Evolutionary conservation across 768 basidiomycete genomes (phyloP), one percentile per base, ranked within the genome.

Genomic region (Termitomyces sp.): DNA sequence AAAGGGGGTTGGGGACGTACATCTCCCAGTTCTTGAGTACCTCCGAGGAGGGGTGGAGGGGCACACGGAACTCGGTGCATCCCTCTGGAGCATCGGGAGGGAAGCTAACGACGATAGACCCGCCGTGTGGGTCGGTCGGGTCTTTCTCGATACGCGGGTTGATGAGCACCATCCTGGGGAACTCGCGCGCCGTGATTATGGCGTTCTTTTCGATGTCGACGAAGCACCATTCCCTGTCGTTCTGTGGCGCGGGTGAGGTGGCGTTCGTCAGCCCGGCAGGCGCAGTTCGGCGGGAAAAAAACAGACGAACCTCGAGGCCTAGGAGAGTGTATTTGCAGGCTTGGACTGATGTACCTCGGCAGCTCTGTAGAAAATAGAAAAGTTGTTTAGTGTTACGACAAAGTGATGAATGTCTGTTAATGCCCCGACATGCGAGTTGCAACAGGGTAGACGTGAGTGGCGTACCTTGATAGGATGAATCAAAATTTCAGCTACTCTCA

Each of bases 171-270:
- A 89, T 81, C 77, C 84, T 84, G 25, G 80, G 60, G 34, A 81
- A 68, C 54, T 84, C 80, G 50, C 89, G 79, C 5, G 89, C 89
- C 2, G 89, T 92, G 42, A 91, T 72, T 23, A 88, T 76, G 4
- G 65, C 64, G 43, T 81, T 72, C 5, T 74, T 80, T 9, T 72
- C 70, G 3, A 77, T 77, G 60, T 85, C 85, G 48, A 89, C 75
- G 63, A 91, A 77, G 59, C 82, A 85, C 82, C 88, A 89, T 67
- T 72, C 76, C 59, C 89, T 78, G 63, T 91, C 89, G 65, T 86
- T 76, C 88, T 91, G 35, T 28, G 42, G 16, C 11, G n/a, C 12
- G 27, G 41, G n/a, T n/a, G n/a, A n/a, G 34, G 35, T 50, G 48
- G 62, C 34, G 34, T 34, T 34, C 48, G 54, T 40, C 30, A 37